Percentiles rank a stretch among this genome's conserved stretches.
These are phyloP conservation scores for Parascedosporium putredinis DNA, from an alignment of 2,329 filamentous ascomycete species.

Conservation along the genomic window DNA sequence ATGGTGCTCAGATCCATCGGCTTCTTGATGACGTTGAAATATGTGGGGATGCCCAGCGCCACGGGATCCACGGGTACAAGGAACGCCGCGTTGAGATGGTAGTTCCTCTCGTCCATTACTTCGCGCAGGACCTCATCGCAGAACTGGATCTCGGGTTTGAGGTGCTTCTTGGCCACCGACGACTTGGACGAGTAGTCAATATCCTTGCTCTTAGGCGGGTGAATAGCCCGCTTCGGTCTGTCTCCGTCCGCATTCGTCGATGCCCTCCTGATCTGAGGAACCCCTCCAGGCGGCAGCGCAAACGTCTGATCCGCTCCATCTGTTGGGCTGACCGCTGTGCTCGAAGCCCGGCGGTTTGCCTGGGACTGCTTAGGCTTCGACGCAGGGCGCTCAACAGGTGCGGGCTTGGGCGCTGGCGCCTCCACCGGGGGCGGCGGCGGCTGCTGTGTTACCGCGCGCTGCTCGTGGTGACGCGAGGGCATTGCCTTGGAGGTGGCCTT, in stretches of 20 bases:
- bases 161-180: slow-evolving; percentile 87
- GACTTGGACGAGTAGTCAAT: slow-evolving; percentile 68
- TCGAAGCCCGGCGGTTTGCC: slow-evolving; percentile 10
- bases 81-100: slow-evolving; percentile 61
- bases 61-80: slow-evolving; percentile 82
- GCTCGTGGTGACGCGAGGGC: slow-evolving; percentile 34
- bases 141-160: slow-evolving; percentile 80
- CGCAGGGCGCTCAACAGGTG: slow-evolving; percentile 25
- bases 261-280: slow-evolving; percentile 76
- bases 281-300: slow-evolving; percentile 65
- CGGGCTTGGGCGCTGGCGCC: not conserved
- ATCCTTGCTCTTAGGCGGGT: slow-evolving; percentile 82
- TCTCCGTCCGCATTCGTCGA: slow-evolving; percentile 66
- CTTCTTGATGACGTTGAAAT: slow-evolving; percentile 89
- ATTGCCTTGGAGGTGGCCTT: slow-evolving; percentile 39
- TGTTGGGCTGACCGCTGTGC: slow-evolving; percentile 27
- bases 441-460: slow-evolving; percentile 23
- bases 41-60: slow-evolving; percentile 83
- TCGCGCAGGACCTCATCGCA: slow-evolving; percentile 74
- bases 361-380: slow-evolving; percentile 15
- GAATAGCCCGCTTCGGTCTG: slow-evolving; percentile 86
- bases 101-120: slow-evolving; percentile 64
- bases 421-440: slow-evolving; percentile 10
- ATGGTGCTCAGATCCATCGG: slow-evolving; percentile 94
- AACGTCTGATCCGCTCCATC: slow-evolving; percentile 45